Conservation (phyloP, 352 stramenopile species). For the Globisporangium emineosum region DNA sequence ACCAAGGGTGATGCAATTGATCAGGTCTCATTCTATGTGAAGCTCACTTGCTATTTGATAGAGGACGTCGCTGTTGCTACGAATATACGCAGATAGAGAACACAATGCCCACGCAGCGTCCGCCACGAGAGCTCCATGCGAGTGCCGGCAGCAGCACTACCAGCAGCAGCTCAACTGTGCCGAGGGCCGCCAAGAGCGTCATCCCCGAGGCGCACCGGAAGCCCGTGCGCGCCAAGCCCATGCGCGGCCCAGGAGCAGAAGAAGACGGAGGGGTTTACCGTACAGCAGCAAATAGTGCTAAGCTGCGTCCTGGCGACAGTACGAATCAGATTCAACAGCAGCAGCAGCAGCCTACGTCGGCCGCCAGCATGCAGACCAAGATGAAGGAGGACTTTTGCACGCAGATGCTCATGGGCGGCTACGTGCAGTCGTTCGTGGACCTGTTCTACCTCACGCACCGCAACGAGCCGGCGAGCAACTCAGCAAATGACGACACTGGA, state of each 20-base stretch:
- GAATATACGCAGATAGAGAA: no score
- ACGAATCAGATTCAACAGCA: constrained; percentile 2
- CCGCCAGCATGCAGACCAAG: constrained; percentile 34
- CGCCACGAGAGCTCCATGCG: not conserved
- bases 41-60: no score
- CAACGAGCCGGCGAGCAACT: constrained; percentile 28
- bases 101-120: constrained; percentile 1
- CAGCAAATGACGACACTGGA: not conserved
- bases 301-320: constrained; percentile 2
- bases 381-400: constrained; percentile 82
- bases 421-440: constrained; percentile 93
- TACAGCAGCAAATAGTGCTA: no score
- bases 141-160: not conserved
- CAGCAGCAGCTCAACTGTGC: not conserved
- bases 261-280: no score
- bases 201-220: constrained; percentile 42
- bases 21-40: no score
- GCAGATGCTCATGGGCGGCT: constrained; percentile 84
- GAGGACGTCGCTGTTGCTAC: no score
- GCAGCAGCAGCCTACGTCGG: constrained; percentile 9
- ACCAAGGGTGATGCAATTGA: no score
- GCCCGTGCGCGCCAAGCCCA: constrained; percentile 55
- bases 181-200: constrained; percentile 15
- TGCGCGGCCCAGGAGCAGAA: constrained; percentile 37
- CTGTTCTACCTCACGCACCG: constrained; percentile 93